Evolutionary conservation across 352 stramenopile species (phyloP).

Genomic region (Globisporangium canariense): DNA sequence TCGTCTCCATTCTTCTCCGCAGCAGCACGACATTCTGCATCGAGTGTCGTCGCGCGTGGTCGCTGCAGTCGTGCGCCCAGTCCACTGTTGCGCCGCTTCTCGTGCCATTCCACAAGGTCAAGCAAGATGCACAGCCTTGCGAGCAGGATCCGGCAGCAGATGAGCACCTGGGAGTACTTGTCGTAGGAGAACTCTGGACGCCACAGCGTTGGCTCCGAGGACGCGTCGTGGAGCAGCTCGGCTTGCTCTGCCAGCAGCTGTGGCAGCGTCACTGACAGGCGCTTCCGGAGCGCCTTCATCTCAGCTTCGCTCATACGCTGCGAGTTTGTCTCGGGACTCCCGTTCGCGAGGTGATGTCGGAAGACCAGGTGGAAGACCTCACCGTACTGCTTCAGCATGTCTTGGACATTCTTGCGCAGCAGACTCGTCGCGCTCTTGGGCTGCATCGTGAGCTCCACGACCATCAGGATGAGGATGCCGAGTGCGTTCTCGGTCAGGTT

Average conservation of each 20-base stretch:
- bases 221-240: slow-evolving; percentile 47
- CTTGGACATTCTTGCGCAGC: slow-evolving; percentile 54
- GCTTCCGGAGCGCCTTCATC: slow-evolving; percentile 34
- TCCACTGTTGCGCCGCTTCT: slow-evolving; percentile 23
- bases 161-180: slow-evolving; percentile 46
- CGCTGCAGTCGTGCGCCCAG: slow-evolving; percentile 16
- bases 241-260: slow-evolving; percentile 41
- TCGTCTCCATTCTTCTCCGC: background rate
- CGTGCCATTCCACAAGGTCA: slow-evolving; percentile 64
- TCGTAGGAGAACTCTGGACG: slow-evolving; percentile 45
- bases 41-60: slow-evolving; percentile 19
- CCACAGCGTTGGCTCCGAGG: slow-evolving; percentile 52
- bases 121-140: slow-evolving; percentile 55
- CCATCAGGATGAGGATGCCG: slow-evolving; percentile 49
- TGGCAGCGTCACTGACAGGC: slow-evolving; percentile 34
- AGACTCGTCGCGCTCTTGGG: slow-evolving; percentile 51
- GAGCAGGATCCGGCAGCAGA: slow-evolving; percentile 47
- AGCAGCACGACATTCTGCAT: slow-evolving; percentile 18
- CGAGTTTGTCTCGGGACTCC: slow-evolving; percentile 17
- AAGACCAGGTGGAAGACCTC: slow-evolving; percentile 45
- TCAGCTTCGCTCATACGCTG: slow-evolving; percentile 20
- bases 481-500: slow-evolving; percentile 5
- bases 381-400: slow-evolving; percentile 37
- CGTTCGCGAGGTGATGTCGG: slow-evolving; percentile 43
- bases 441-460: slow-evolving; percentile 45